Percentiles rank a stretch among this genome's conserved stretches.
Evolutionary conservation across 2,329 filamentous ascomycete genomes (phyloP).

Genomic region (Curvularia lunata): DNA sequence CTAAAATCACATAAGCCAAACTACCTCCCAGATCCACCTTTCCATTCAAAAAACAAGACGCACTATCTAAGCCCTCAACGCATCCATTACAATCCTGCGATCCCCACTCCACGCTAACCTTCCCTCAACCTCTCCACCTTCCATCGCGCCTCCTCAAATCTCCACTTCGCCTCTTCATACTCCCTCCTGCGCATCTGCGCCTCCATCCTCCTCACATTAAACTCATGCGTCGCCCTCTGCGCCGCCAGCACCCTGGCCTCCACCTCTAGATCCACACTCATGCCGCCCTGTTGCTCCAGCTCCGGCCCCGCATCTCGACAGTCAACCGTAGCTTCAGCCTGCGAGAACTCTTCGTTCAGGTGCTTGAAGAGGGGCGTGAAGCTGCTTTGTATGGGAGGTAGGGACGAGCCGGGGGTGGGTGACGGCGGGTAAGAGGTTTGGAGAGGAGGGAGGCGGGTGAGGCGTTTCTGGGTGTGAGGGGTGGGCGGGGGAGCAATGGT

Average conservation of each 20-base stretch:
- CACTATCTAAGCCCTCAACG: too few species aligned
- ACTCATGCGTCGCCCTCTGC: slow-evolving; percentile 15
- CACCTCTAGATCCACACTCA: neutral
- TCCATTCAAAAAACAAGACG: too few species aligned
- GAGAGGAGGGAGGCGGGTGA: slow-evolving; percentile 4
- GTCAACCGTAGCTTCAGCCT: neutral
- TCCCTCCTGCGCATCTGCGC: slow-evolving; percentile 5
- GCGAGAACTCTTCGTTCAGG: neutral
- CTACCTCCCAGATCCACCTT: too few species aligned
- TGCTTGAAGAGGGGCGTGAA: slow-evolving; percentile 4
- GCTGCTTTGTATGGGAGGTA: neutral
- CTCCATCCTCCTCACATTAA: slow-evolving; percentile 12
- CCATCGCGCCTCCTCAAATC: slow-evolving; percentile 10
- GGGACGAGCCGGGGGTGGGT: neutral
- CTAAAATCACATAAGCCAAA: too few species aligned
- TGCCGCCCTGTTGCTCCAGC: neutral
- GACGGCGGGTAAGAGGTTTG: neutral
- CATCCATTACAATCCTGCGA: too few species aligned
- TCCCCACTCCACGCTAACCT: neutral
- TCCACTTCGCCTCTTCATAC: slow-evolving; percentile 6
- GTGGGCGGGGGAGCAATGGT: neutral
- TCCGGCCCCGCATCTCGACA: neutral
- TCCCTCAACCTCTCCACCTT: slow-evolving; percentile 10
- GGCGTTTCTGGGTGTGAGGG: slow-evolving; percentile 1
- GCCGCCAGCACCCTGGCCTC: slow-evolving; percentile 5